Percentiles rank a stretch among this genome's conserved stretches.
These are phyloP conservation scores for Ephemerocybe angulata DNA, from an alignment of 768 basidiomycete species.

Conservation along the genomic window DNA sequence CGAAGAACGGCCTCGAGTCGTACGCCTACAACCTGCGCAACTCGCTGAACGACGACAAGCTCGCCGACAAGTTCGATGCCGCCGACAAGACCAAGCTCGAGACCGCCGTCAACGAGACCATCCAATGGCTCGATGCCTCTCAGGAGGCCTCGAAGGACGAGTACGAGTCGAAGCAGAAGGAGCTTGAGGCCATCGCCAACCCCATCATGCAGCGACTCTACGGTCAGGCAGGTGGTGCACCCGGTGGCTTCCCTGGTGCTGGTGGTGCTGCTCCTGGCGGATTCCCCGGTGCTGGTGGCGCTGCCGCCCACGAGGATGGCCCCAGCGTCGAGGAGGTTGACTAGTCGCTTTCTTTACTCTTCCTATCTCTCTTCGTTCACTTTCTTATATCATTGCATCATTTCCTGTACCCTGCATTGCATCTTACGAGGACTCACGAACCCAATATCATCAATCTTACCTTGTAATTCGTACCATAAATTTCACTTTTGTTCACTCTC, in stretches of 20 bases:
- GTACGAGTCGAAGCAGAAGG: conserved; percentile 90
- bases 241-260: conserved; percentile 62
- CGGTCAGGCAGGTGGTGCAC: conserved; percentile 61
- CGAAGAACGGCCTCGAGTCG: conserved; percentile 93
- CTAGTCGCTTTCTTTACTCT: conserved; percentile 33
- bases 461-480: background rate
- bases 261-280: conserved; percentile 50
- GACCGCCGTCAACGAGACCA: conserved; percentile 74
- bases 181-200: conserved; percentile 81
- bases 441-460: too few relatives aligned
- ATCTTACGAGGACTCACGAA: background rate
- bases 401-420: conserved; percentile 7
- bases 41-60: conserved; percentile 80
- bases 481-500: background rate
- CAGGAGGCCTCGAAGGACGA: conserved; percentile 93
- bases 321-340: conserved; percentile 92
- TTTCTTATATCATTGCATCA: conserved; percentile 12
- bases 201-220: conserved; percentile 74
- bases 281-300: conserved; percentile 58
- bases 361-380: conserved; percentile 14
- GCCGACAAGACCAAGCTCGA: conserved; percentile 85
- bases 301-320: conserved; percentile 64
- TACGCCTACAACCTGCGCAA: conserved; percentile 95
- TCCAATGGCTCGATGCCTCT: conserved; percentile 81
- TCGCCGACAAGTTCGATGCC: conserved; percentile 82